Evolutionary conservation across 495 filamentous ascomycete species (phyloP).

Genomic region (Sabuloglossum arenarium): DNA sequence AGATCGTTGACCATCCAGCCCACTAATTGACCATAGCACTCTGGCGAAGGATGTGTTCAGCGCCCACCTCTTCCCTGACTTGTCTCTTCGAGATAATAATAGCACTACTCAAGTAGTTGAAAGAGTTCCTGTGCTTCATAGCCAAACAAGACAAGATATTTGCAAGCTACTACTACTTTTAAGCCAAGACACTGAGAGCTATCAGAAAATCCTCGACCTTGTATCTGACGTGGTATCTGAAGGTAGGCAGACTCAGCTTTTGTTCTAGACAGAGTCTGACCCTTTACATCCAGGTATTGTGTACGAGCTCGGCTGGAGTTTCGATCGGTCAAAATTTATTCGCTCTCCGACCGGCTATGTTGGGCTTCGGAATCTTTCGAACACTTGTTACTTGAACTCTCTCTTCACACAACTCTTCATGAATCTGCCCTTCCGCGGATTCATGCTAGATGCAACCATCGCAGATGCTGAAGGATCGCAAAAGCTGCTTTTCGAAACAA

Average conservation of each 20-base stretch:
- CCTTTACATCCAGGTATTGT: conserved; percentile 21
- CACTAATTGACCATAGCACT: conserved; percentile 14
- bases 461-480: conserved; percentile 35
- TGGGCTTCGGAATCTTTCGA: conserved; percentile 74
- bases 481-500: conserved; percentile 51
- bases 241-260: conserved; percentile 16
- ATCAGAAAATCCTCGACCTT: conserved; percentile 27
- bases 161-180: conserved; percentile 40
- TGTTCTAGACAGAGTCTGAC: conserved; percentile 10
- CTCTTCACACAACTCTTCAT: conserved; percentile 92
- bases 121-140: conserved; percentile 29
- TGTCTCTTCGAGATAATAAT: conserved; percentile 17
- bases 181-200: conserved; percentile 31
- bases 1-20: neutral
- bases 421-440: conserved; percentile 73
- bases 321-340: conserved; percentile 46
- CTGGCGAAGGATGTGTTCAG: conserved; percentile 40
- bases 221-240: conserved; percentile 31
- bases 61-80: conserved; percentile 47
- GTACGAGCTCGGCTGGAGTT: conserved; percentile 33
- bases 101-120: conserved; percentile 9
- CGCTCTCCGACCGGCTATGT: conserved; percentile 59
- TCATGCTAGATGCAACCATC: conserved; percentile 48
- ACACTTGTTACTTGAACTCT: conserved; percentile 96
- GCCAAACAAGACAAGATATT: conserved; percentile 36